phyloP scores from a whole-genome alignment of 192 early-diverging fungal genomes.

The Entomortierella beljakovae region DNA sequence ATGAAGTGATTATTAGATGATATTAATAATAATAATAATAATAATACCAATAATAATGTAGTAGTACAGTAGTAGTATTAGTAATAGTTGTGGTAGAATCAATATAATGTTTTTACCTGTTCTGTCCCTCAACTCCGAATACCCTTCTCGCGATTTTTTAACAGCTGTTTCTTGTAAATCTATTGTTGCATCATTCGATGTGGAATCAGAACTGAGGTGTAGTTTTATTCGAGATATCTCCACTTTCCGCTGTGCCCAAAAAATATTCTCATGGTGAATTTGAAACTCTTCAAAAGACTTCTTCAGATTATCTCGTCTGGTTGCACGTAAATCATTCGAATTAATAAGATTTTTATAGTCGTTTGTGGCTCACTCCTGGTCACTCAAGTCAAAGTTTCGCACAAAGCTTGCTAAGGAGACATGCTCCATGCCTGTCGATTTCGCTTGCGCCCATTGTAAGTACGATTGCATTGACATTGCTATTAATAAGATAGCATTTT shows the following conservation, averaged over 20 bases:
- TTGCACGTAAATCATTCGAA: neutral
- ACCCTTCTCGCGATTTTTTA: too few relatives aligned
- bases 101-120: too few relatives aligned
- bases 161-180: too few relatives aligned
- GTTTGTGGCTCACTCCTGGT: slow-evolving; percentile 9
- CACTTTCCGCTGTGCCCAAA: slow-evolving; percentile 21
- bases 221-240: slow-evolving; percentile 7
- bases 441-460: neutral
- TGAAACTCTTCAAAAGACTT: slow-evolving; percentile 9
- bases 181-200: too few relatives aligned
- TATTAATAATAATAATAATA: too few relatives aligned
- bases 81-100: too few relatives aligned
- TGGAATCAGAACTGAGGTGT: too few relatives aligned
- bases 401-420: slow-evolving; percentile 15
- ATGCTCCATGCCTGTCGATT: slow-evolving; percentile 1
- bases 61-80: too few relatives aligned
- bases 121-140: too few relatives aligned
- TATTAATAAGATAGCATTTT: neutral
- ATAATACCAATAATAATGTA: too few relatives aligned
- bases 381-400: slow-evolving; percentile 9
- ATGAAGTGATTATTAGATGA: too few relatives aligned
- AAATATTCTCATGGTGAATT: slow-evolving; percentile 4
- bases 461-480: slow-evolving; percentile 15
- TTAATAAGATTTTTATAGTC: slow-evolving; percentile 7
- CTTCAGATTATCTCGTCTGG: slow-evolving; percentile 11